phyloP scores from a whole-genome alignment of 139 green algal species.

The Chlamydomonas urium region DNA sequence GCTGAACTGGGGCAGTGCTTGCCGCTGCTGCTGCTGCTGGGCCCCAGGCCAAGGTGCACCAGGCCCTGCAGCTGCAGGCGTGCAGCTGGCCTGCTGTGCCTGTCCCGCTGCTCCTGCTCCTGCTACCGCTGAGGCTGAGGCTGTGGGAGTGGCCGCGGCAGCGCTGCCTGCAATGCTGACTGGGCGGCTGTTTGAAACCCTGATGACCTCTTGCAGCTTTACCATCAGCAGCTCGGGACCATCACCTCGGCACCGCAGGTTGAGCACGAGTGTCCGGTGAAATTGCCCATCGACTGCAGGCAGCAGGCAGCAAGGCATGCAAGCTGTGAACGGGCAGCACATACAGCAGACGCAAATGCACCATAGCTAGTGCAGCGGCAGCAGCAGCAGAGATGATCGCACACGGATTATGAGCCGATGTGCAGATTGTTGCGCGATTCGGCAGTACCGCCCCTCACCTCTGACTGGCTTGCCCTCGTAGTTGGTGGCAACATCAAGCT shows the following conservation, averaged over 20 bases:
- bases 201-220: slow-evolving; percentile 20
- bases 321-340: too few relatives aligned
- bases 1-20: neutral
- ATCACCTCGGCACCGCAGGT: slow-evolving; percentile 36
- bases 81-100: neutral
- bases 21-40: slow-evolving; percentile 6
- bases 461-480: slow-evolving; percentile 5
- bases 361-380: too few relatives aligned
- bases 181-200: neutral
- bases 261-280: slow-evolving; percentile 12
- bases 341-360: too few relatives aligned
- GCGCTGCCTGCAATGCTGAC: neutral
- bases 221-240: slow-evolving; percentile 31
- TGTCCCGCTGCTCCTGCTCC: neutral
- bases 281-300: slow-evolving; percentile 25
- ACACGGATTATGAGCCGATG: too few relatives aligned
- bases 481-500: slow-evolving; percentile 31
- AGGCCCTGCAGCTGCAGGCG: neutral
- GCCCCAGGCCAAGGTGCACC: too few relatives aligned
- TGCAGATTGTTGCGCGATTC: neutral
- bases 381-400: too few relatives aligned
- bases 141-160: neutral
- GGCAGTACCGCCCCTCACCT: neutral
- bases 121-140: neutral
- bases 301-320: too few relatives aligned